Percentiles rank a stretch among this genome's conserved stretches.
These are phyloP conservation scores for Microthyrium microscopicum DNA, from an alignment of 2,329 filamentous ascomycete genomes.

Conservation along the genomic window DNA sequence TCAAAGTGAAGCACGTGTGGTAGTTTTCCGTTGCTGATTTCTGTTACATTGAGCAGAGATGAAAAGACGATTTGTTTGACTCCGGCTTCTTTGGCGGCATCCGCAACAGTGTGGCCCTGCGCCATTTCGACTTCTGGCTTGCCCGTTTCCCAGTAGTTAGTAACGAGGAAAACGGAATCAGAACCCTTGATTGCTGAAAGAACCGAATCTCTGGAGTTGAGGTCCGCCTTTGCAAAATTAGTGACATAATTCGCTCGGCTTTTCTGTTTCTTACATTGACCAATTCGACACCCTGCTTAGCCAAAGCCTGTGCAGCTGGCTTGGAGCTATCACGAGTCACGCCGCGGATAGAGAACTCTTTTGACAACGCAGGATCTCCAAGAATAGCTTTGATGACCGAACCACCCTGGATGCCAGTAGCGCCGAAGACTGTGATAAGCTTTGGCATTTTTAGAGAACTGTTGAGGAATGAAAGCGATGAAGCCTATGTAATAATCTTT, in stretches of 20 bases:
- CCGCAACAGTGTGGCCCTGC: slow-evolving; percentile 20
- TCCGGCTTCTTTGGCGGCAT: slow-evolving; percentile 15
- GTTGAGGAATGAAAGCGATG: too few species aligned
- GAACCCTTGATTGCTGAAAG: slow-evolving; percentile 13
- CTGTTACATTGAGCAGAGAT: slow-evolving; percentile 14
- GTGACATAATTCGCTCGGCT: too few species aligned
- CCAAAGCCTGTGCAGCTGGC: background rate
- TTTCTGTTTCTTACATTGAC: background rate
- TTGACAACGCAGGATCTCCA: slow-evolving; percentile 26
- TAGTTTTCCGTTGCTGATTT: slow-evolving; percentile 11
- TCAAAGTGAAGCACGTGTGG: slow-evolving; percentile 34
- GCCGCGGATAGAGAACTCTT: slow-evolving; percentile 31
- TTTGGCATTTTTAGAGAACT: slow-evolving; percentile 6
- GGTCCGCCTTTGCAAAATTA: slow-evolving; percentile 1
- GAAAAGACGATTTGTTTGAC: slow-evolving; percentile 25
- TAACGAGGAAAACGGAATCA: slow-evolving; percentile 16
- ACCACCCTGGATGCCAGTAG: slow-evolving; percentile 36
- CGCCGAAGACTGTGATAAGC: slow-evolving; percentile 27
- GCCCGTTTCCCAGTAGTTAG: slow-evolving; percentile 25
- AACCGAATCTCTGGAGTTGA: background rate
- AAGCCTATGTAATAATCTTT: too few species aligned
- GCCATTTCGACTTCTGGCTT: slow-evolving; percentile 16
- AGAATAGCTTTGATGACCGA: slow-evolving; percentile 31
- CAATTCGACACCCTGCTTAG: slow-evolving; percentile 6
- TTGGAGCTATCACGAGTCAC: slow-evolving; percentile 30